Base-by-base conservation (phyloP, 371 early-diverging fungal genomes). In the Apophysomyces sp. region DNA sequence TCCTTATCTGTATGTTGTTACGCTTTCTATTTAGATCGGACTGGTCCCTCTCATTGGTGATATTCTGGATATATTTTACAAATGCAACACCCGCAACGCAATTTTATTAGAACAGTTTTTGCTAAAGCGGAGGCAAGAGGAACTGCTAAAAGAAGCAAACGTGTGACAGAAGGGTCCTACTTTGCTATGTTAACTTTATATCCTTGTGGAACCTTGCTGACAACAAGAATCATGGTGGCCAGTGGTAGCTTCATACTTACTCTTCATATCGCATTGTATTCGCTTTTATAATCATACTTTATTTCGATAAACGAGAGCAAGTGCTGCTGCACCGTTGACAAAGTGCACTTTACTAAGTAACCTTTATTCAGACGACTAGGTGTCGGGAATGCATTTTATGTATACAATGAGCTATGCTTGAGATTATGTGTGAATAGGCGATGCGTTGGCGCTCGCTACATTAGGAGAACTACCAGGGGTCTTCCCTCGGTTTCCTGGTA, bases 81-180 rank as follows among this genome's bases (percentile, higher is more conserved):
- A 80, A 63, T 75, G 78, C 55, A 83, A 83, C 58, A 78, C 77
- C 3, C 69, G 74, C 30, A 83, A 83, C 64, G 74, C 81, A 1
- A 57, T 74, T 4, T 36, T 83, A 9, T 56, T 83, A 11, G 77
- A 83, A 21, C 55, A 67, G 2, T 77, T 68, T 61, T 57, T 83
- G 13, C 57, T 75, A 2, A 62, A 67, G 16, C 52, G 77, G 55
- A 60, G 64, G 40, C 65, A 61, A 39, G 55, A 68, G 55, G 49
- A 44, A 21, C 21, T 44, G 21, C 21, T 44, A 21, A 16, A 44
- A 44, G 49, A 44, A 21, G 49, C 49, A 21, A 44, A 21, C 21
- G 49, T 21, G 49, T 44, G 11, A 44, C 21, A 44, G 11, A 13
- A 8, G 34, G 34, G 13, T 34, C 34, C 3, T 4, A 34, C 11